phyloP scores from a whole-genome alignment of 208 protist species.

The Leishmania tarentolae region DNA sequence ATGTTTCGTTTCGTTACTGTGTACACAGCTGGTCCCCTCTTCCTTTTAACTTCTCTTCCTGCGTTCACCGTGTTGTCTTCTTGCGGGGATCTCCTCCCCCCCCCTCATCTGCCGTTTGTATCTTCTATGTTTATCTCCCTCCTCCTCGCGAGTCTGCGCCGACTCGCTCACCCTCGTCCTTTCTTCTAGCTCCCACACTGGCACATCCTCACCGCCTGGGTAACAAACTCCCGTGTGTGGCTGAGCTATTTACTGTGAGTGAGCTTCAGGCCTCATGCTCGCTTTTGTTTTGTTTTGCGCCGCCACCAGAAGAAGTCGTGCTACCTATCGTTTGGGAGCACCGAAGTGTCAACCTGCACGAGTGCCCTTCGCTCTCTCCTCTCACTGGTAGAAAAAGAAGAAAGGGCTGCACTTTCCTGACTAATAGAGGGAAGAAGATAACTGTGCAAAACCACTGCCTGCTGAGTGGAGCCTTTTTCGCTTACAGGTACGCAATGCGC shows the following conservation, averaged over 20 bases:
- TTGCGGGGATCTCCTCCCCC: not conserved
- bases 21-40: not conserved
- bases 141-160: no score
- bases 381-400: not conserved
- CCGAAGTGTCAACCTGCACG: not conserved
- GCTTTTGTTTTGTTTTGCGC: not conserved
- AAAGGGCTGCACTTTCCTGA: not conserved
- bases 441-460: not conserved
- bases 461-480: not conserved
- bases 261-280: not conserved
- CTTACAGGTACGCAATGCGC: not conserved
- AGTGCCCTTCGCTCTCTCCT: not conserved
- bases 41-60: not conserved
- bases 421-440: not conserved
- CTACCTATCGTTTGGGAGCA: not conserved
- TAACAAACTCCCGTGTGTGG: not conserved
- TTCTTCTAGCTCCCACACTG: not conserved
- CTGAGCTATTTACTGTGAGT: not conserved
- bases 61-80: not conserved
- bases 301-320: not conserved
- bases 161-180: no score
- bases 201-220: not conserved
- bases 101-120: not conserved
- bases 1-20: not conserved
- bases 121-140: not conserved